Evolutionary conservation across 164 flowering plant species (phyloP), one percentile per base, ranked within the genome.

Genomic region (Vitis rotundifolia): DNA sequence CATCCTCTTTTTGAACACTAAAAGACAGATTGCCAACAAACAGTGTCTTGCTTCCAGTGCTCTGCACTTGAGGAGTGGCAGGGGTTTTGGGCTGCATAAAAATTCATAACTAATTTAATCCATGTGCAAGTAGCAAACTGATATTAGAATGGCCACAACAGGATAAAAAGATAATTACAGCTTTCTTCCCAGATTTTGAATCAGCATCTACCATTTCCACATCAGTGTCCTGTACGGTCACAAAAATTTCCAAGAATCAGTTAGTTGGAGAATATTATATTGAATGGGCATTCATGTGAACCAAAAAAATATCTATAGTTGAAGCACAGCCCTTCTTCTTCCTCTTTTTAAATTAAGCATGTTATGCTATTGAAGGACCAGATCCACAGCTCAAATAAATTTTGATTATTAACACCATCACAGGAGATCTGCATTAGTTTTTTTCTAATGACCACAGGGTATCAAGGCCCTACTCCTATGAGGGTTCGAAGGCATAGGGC

Each of bases 21-120:
- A 75, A 94, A 0, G 93, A 74, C 1, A 94, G 76, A 73, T 94
- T 94, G 51, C 98, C 98, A 64, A 73, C 84, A 81, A 92, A 94
- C 5, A 94, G 66, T 1, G 91, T 89, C 76, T 81, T 89, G 8
- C 91, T 81, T 9, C 88, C 96, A 2, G 78, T 26, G 11, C 66
- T 11, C 52, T 82, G 73, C 57, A 28, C 65, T 69, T 76, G 70
- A 53, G 90, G 84, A 37, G 96, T 81, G 12, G 69, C 73, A 47
- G 97, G 98, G 29, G 96, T 85, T 67, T 87, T 77, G 8, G 83
- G 85, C 97, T 92, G 85, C 73, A 80, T 11, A 55, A 59, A 31
- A 59, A 19, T 16, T 11, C 11, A 63, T 5, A 1, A 15, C n/a
- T 52, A 52, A 54, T 55, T 54, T 13, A 56, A 0, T 26, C 29